Evolutionary conservation across 148 eudicot genomes (phyloP).

Genomic region (Rhododendron mucronatum): DNA sequence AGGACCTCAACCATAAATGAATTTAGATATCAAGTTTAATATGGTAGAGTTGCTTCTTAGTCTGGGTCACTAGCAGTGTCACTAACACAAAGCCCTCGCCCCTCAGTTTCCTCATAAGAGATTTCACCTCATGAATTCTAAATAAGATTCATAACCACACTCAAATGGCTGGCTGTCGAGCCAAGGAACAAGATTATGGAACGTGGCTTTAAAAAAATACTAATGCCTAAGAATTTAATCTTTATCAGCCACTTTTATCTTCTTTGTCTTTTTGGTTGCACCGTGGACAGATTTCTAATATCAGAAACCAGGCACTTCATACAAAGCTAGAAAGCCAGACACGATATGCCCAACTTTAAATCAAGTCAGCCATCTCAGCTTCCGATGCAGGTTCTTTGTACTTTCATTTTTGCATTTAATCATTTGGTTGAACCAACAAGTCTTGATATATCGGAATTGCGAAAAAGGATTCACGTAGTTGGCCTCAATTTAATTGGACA

Average conservation of each 20-base stretch:
- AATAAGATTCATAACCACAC: neutral
- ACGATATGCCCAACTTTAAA: neutral
- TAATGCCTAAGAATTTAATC: neutral
- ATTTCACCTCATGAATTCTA: neutral
- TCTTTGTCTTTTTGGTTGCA: neutral
- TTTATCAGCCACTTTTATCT: neutral
- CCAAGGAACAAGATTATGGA: neutral
- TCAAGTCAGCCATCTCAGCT: slow-evolving; percentile 4
- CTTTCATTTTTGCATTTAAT: neutral
- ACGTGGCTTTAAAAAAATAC: neutral
- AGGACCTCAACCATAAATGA: neutral
- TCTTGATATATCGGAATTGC: neutral
- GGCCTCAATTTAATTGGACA: neutral
- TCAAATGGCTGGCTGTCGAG: neutral
- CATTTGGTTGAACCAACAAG: neutral
- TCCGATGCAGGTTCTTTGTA: neutral
- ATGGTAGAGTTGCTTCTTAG: neutral
- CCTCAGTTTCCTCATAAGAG: neutral
- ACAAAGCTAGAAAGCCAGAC: neutral
- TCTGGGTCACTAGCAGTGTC: neutral
- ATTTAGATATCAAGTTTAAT: neutral
- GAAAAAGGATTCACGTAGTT: neutral
- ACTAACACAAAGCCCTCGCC: neutral
- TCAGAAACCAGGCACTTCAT: neutral
- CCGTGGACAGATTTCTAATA: neutral